Evolutionary conservation across 225 moss, liverwort and hornwort genomes (phyloP).

Genomic region (Bryoerythrophyllum caledonicum): DNA sequence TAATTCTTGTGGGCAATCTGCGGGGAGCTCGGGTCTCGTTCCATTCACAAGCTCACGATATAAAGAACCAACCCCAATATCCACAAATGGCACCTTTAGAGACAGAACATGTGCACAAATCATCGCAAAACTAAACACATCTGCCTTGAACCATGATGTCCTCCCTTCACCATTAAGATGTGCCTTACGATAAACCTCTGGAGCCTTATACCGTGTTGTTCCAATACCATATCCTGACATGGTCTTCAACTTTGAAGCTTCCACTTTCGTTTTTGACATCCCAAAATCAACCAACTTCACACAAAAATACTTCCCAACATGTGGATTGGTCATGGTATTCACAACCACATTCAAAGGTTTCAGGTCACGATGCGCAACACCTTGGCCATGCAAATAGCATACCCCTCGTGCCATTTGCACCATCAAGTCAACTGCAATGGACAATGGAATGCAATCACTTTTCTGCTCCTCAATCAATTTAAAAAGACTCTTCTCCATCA

Average conservation of each 20-base stretch:
- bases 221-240: neutral
- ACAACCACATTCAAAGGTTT: conserved; percentile 4
- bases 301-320: neutral
- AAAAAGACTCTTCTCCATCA: neutral
- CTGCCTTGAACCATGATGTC: neutral
- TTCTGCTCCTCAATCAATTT: neutral
- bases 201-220: neutral
- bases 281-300: conserved; percentile 1
- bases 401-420: neutral
- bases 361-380: neutral
- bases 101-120: neutral
- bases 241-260: neutral
- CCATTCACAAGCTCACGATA: neutral
- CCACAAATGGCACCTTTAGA: neutral
- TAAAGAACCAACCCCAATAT: neutral
- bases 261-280: neutral
- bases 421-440: neutral
- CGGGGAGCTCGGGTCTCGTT: neutral
- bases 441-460: accelerated
- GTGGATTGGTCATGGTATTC: neutral
- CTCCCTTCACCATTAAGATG: neutral
- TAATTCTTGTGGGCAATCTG: neutral
- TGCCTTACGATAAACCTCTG: neutral
- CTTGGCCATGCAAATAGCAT: neutral
- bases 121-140: neutral